These are phyloP conservation scores for Spraguea lophii DNA, from an alignment of 371 early-diverging fungal genomes.

Conservation along the genomic window DNA sequence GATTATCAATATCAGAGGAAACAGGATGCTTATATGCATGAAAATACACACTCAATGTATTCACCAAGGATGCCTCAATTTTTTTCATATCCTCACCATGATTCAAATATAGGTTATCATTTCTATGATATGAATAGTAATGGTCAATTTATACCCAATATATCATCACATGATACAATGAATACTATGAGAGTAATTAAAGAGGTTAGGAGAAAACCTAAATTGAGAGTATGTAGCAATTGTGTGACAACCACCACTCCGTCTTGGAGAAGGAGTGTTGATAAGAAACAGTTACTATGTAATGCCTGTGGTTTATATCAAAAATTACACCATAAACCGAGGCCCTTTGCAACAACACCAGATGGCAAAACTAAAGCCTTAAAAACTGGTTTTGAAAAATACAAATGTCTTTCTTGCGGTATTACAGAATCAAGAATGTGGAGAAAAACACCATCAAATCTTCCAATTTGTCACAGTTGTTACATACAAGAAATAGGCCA, in stretches of 20 bases:
- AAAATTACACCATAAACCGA: conserved; percentile 42
- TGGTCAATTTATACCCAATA: too few relatives aligned
- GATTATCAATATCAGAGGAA: too few relatives aligned
- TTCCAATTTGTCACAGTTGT: not conserved
- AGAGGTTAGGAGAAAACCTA: conserved; percentile 35
- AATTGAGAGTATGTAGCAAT: conserved; percentile 44
- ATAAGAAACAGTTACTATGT: conserved; percentile 42
- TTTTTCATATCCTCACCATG: too few relatives aligned
- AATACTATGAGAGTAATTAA: conserved; percentile 5
- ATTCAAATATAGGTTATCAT: too few relatives aligned
- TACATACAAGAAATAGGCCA: too few relatives aligned
- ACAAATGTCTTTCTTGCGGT: conserved; percentile 31
- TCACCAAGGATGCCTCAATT: too few relatives aligned
- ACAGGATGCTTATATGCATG: too few relatives aligned
- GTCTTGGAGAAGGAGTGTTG: conserved; percentile 44
- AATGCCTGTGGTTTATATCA: conserved; percentile 48
- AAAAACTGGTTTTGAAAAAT: conserved; percentile 36
- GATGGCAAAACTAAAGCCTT: conserved; percentile 45
- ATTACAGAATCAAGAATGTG: not conserved
- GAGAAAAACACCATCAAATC: not conserved
- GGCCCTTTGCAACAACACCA: conserved; percentile 40
- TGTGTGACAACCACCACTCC: conserved; percentile 45
- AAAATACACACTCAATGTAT: too few relatives aligned
- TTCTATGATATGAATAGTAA: too few relatives aligned
- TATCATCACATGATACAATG: too few relatives aligned